Evolutionary conservation across 805 yeast genomes (phyloP), one percentile per base, ranked within the genome.

Genomic region (Myxozyma neotropica): DNA sequence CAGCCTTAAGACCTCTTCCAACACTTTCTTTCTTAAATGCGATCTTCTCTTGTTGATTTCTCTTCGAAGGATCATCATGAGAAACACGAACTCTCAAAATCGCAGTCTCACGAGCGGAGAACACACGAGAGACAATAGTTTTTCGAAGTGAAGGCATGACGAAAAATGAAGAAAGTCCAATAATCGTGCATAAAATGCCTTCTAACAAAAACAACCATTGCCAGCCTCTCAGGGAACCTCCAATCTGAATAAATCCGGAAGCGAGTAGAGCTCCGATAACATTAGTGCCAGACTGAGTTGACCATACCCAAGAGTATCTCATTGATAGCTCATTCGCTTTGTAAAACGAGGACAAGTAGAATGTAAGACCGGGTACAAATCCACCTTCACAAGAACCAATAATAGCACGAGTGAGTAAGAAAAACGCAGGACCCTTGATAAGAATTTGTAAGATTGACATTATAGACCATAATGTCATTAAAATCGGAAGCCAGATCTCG

Each of bases 261-360:
- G 84, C 85, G 33, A 81, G 71, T 23, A 84, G 69, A 2, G 84
- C 77, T 21, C 83, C 72, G 23, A 72, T 44, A 29, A 81, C 79
- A 46, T 73, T 75, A 0, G 85, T 79, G 24, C 78, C 58, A 0
- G 85, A 80, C 57, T 79, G 75, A 2, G 86, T 78, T 23, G 83
- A 77, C 80, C 86, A 86, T 69, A 86, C 85, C 66, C 78, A 78
- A 0, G 87, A 80, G 29, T 85, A 73, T 55, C 90, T 74, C 24
- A 83, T 70, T 0, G 88, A 77, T 17, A 86, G 74, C 70, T 87
- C 90, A 29, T 75, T 80, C 69, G 8, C 63, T 43, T 83, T 86
- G 73, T 81, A 87, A 72, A 85, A 86, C 71, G 85, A 86, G 1
- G 86, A 80, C 71, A 86, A 73, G 83, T 86, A 86, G 49, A 85